Base-by-base conservation (phyloP, 2,329 filamentous ascomycete species). In the Fusarium proliferatum region DNA sequence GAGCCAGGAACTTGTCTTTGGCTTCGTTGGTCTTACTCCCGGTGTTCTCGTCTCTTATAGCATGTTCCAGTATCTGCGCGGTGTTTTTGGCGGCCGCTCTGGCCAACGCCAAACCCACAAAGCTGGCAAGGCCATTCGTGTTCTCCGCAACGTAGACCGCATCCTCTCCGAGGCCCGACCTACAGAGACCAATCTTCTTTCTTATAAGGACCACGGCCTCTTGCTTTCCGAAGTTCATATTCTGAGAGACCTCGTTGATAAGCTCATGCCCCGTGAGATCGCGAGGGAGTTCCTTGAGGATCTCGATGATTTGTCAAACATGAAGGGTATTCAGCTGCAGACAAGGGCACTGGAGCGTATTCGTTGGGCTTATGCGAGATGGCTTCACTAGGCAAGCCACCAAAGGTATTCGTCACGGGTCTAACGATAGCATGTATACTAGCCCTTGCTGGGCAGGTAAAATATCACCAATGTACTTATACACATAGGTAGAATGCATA, bases 1-100 rank as follows among this genome's bases (percentile, higher is more conserved):
- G 85, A 98, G 95, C 79, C 96, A 99, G 80, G 96, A 99, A 80
- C 88, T 99, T 53, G 94, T 99, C 30, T 99, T 99, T 84, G 96
- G 94, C n/a, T 97, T 99, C 79, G 92, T 99, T 42, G 95, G 95
- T 10, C 86, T 99, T 33, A 98, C 96, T 0, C 96, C 96, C 0
- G 96, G 96, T 17, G 88, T 98, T n/a, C 85, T 99, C 36, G 94
- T 98, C 42, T 93, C 92, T 4, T 90, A 96, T 70, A 91, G 90
- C n/a, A 83, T 91, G 16, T 83, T 92, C 52, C 90, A 90, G 72
- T 98, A 96, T 85, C 80, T 97, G 3, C 87, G 88, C 42, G 87
- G 89, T 23, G 80, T 91, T 2, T 89, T 97, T 66, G 93, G 92
- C 48, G 92, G 88, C 69, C 90, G 94, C 53, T 91, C 86, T 76